Percentiles rank a stretch among this genome's conserved stretches.
These are phyloP conservation scores for Patellifolia procumbens DNA, from an alignment of 179 eudicot genomes.

Conservation along the genomic window DNA sequence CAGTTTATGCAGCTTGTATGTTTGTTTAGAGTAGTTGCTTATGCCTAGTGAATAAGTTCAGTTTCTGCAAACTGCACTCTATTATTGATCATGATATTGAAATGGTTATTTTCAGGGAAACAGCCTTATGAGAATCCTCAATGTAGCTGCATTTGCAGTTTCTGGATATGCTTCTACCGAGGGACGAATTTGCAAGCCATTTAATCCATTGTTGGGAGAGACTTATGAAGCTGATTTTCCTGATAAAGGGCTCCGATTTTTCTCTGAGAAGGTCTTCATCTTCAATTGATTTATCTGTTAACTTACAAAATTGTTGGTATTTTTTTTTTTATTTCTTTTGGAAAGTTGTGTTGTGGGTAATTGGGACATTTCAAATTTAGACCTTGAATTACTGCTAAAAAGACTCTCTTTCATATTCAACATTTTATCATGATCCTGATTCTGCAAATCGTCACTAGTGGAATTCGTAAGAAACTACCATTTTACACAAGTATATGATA, in stretches of 20 bases:
- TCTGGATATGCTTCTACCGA: conserved; percentile 97
- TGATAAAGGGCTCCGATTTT: conserved; percentile 89
- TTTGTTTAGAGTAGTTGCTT: neutral
- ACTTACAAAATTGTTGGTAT: neutral
- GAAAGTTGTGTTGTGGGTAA: neutral
- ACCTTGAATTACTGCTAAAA: neutral
- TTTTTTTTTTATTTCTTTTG: neutral
- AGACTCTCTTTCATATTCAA: neutral
- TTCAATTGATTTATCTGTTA: neutral
- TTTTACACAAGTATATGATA: neutral
- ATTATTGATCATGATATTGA: conserved; percentile 17
- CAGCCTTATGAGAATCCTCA: conserved; percentile 88
- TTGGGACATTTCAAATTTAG: too few relatives aligned
- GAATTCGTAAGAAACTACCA: neutral
- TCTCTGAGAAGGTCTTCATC: conserved; percentile 83
- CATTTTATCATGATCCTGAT: neutral
- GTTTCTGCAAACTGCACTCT: neutral
- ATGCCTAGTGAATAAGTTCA: neutral
- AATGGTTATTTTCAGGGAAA: conserved; percentile 58
- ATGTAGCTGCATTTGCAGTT: conserved; percentile 98
- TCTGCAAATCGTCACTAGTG: neutral
- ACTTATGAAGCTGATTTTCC: conserved; percentile 95
- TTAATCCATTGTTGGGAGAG: conserved; percentile 92
- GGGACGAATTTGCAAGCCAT: conserved; percentile 93
- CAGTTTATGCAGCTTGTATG: neutral